Conservation (phyloP, 129 eudicot genomes). For the Flaveria robusta region DNA sequence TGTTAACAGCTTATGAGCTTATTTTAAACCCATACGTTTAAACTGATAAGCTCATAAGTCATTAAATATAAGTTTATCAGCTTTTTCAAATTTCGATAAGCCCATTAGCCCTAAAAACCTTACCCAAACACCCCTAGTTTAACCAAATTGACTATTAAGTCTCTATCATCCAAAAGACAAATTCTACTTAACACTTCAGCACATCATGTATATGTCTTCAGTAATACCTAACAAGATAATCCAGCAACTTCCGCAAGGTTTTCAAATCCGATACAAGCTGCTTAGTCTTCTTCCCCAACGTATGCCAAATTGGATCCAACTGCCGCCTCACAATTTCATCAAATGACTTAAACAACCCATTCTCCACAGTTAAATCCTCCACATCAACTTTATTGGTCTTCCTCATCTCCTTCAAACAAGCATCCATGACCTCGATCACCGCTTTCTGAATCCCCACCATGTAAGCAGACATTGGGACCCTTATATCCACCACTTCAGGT, state of each 20-base stretch:
- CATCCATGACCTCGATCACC: conserved; percentile 94
- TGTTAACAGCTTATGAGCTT: not conserved
- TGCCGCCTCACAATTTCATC: conserved; percentile 94
- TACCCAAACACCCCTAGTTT: conserved; percentile 1
- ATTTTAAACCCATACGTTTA: not conserved
- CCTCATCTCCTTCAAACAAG: conserved; percentile 98
- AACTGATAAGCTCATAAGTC: not conserved
- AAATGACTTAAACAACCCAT: conserved; percentile 91
- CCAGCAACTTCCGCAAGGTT: conserved; percentile 85
- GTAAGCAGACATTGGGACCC: conserved; percentile 77
- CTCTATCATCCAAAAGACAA: conserved; percentile 1
- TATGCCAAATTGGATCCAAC: conserved; percentile 97
- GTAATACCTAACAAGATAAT: conserved; percentile 84
- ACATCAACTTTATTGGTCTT: conserved; percentile 96
- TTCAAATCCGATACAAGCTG: conserved; percentile 96
- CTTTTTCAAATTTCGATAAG: not conserved
- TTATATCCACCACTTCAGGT: conserved; percentile 89
- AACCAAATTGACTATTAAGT: not conserved
- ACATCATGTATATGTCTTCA: not conserved
- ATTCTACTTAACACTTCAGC: conserved; percentile 1
- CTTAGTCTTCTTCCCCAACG: conserved; percentile 90
- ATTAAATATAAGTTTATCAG: not conserved
- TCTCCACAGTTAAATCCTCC: conserved; percentile 94
- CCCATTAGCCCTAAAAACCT: not conserved
- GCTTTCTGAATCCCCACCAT: conserved; percentile 95